These are phyloP conservation scores for Xylaria bambusicola DNA, from an alignment of 495 filamentous ascomycete genomes.

Conservation along the genomic window DNA sequence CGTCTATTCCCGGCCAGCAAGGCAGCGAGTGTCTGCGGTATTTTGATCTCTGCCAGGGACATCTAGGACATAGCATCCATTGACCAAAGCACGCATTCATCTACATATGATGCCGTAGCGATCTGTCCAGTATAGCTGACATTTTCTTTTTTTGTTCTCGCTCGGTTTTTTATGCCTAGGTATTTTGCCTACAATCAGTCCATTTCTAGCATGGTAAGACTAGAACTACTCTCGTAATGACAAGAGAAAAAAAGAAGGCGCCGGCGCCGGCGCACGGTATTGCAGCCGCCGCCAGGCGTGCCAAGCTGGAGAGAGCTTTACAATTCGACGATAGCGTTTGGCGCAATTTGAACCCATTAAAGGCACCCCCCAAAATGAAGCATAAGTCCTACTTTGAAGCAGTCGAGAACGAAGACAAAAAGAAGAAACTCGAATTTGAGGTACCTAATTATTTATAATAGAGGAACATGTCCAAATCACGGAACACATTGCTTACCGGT, in stretches of 20 bases:
- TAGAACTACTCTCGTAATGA: conserved; percentile 33
- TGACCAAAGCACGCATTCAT: conserved; percentile 18
- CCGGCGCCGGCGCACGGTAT: conserved; percentile 26
- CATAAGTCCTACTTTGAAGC: conserved; percentile 57
- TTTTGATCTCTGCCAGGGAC: conserved; percentile 10
- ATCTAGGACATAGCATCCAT: conserved; percentile 8
- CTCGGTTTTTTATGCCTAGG: conserved; percentile 23
- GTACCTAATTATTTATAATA: conserved; percentile 35
- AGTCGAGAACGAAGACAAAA: conserved; percentile 57
- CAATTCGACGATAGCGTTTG: conserved; percentile 24
- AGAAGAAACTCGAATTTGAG: conserved; percentile 57
- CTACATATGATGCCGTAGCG: conserved; percentile 25
- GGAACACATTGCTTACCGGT: conserved; percentile 28
- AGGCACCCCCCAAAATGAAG: conserved; percentile 43
- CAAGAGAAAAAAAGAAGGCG: conserved; percentile 34
- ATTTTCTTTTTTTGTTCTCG: conserved; percentile 12
- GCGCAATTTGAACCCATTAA: conserved; percentile 31
- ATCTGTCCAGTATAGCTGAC: conserved; percentile 24
- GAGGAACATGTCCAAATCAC: background rate
- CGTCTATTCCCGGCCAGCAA: conserved; percentile 2
- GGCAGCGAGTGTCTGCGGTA: conserved; percentile 8
- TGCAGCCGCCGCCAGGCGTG: conserved; percentile 24
- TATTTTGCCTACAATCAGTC: conserved; percentile 22
- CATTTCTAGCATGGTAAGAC: conserved; percentile 32
- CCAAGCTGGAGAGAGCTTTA: conserved; percentile 28